These are phyloP conservation scores for Cystobasidiaceae sp. DNA, from an alignment of 1,284 basidiomycete species.

Conservation along the genomic window DNA sequence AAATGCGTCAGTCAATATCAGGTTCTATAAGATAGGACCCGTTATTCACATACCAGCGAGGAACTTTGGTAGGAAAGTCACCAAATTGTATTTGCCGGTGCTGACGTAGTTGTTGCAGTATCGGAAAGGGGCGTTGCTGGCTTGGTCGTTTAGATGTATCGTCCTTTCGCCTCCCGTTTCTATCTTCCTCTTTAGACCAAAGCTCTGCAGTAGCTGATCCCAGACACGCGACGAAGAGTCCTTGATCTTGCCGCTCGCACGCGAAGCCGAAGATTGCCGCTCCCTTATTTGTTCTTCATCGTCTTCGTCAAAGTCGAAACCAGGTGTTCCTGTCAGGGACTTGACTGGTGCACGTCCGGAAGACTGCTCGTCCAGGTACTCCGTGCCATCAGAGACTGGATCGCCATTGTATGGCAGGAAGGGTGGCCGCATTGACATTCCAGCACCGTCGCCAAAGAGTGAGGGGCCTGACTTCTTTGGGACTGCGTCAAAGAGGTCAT, in stretches of 20 bases:
- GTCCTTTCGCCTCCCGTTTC: constrained; percentile 36
- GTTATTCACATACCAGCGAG: constrained; percentile 65
- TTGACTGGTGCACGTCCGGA: constrained; percentile 1
- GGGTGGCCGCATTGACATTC: background rate
- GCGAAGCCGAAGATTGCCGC: constrained; percentile 5
- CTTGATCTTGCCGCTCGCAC: constrained; percentile 24
- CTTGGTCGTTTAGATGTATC: constrained; percentile 37
- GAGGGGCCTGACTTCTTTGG: constrained; percentile 17
- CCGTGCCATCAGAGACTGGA: constrained; percentile 5
- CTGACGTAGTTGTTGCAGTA: constrained; percentile 69
- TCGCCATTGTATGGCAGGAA: constrained; percentile 16
- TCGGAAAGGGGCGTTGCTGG: constrained; percentile 32
- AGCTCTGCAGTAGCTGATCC: background rate
- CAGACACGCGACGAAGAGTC: constrained; percentile 1
- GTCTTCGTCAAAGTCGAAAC: constrained; percentile 30
- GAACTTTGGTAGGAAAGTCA: constrained; percentile 90
- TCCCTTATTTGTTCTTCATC: constrained; percentile 29
- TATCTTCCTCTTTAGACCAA: constrained; percentile 9
- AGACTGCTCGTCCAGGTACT: constrained; percentile 3
- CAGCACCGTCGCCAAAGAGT: constrained; percentile 14
- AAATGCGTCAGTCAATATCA: constrained; percentile 31
- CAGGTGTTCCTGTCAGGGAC: constrained; percentile 27
- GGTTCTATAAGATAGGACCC: background rate
- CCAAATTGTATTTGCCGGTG: constrained; percentile 90
- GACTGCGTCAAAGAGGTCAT: constrained; percentile 14